Base-by-base conservation (phyloP, 257 asterid genomes). In the Penstemon davidsonii region DNA sequence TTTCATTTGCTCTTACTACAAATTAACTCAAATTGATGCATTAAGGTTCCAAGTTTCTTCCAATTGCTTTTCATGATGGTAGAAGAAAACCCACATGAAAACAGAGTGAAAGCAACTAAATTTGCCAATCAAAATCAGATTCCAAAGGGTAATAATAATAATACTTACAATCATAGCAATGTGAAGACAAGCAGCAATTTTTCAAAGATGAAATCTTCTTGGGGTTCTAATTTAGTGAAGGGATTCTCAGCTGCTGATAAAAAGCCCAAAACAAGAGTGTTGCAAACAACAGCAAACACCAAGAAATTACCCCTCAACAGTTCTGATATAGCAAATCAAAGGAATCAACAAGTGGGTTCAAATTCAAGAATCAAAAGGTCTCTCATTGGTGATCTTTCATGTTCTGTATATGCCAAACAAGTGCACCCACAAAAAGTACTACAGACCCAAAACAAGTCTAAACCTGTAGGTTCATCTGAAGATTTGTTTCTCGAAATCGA, bases 201-300 rank as follows among this genome's bases (percentile, higher is more conserved):
- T 68, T 73, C 94, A 5, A 87, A 81, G 76, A 85, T 80, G 77
- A 92, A 84, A 75, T 25, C 33, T 55, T 89, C 96, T 4, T 91
- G 98, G 98, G 91, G 96, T 56, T 85, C 96, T 40, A 85, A 91
- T 36, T 77, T 89, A 44, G 98, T 87, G 66, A 92, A 85, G 75
- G 96, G 96, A 2, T 84, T 92, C 56, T 84, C 96, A 10, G 95
- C 85, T 62, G 77, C 87, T 50, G 96, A 92, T 6, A 92, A 76
- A 84, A 92, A 87, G 75, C 65, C 88, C 64, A 92, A 87, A 64
- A 76, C 83, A 6, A 74, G 83, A 65, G 80, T 81, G 53, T 52
- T 79, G 67, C 91, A 84, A 5, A 70, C 80, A 68, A 69, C 87
- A 40, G 79, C 81, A 45, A 88, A 83, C 52, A 71, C 75, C 73